These are phyloP conservation scores for Torulaspora quercuum DNA, from an alignment of 805 yeast species.

Conservation along the genomic window DNA sequence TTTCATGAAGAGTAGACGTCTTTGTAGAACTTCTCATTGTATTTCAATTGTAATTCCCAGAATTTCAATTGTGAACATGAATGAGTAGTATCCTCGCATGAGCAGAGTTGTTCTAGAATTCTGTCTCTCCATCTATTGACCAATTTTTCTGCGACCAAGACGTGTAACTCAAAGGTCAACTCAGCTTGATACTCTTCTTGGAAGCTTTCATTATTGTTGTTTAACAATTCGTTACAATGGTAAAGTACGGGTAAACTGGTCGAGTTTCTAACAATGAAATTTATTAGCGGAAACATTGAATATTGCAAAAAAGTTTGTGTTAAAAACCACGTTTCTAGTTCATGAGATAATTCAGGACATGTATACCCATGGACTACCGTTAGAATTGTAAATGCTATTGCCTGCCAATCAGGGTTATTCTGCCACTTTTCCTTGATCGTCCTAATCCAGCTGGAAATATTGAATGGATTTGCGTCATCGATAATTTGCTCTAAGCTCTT, in stretches of 20 bases:
- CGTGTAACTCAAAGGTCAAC: conserved; percentile 21
- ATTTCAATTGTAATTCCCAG: conserved; percentile 28
- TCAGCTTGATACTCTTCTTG: conserved; percentile 23
- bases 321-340: conserved; percentile 22
- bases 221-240: conserved; percentile 25
- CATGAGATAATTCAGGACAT: conserved; percentile 10
- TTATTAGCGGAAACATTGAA: conserved; percentile 23
- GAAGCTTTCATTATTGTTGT: conserved; percentile 8
- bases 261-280: conserved; percentile 18
- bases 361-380: conserved; percentile 19
- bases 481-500: conserved; percentile 13
- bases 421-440: conserved; percentile 11
- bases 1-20: conserved; percentile 22
- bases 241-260: conserved; percentile 17
- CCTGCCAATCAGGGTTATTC: conserved; percentile 14
- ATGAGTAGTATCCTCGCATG: conserved; percentile 24
- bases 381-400: conserved; percentile 15
- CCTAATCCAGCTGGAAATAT: conserved; percentile 9
- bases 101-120: conserved; percentile 25
- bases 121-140: conserved; percentile 29
- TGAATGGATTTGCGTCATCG: conserved; percentile 11
- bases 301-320: conserved; percentile 10
- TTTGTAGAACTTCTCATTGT: conserved; percentile 24
- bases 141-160: conserved; percentile 21
- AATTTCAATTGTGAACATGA: conserved; percentile 27